Evolutionary conservation across 495 filamentous ascomycete species (phyloP).

Genomic region (Xylaria intraflava): DNA sequence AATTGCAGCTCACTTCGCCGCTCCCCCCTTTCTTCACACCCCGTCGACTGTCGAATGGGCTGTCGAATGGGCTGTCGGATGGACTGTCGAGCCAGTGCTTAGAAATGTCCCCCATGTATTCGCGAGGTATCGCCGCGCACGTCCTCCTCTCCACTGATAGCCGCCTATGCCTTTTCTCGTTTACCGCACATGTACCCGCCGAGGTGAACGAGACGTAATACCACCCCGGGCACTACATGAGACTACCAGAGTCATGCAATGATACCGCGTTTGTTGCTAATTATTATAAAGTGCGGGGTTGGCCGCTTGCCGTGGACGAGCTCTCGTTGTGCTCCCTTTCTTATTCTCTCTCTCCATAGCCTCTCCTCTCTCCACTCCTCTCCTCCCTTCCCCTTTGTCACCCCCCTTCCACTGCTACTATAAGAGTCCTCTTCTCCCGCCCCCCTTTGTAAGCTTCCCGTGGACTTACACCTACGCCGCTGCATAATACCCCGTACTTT

Average conservation of each 20-base stretch:
- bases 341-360: neutral
- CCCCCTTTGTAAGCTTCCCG: neutral
- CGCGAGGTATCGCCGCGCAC: neutral
- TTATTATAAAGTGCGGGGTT: constrained; percentile 13
- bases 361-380: neutral
- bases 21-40: neutral
- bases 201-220: neutral
- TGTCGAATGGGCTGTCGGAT: neutral
- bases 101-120: neutral
- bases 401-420: neutral
- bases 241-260: constrained; percentile 5
- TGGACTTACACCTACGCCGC: neutral
- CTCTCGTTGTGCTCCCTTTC: neutral
- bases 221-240: neutral
- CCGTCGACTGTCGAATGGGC: neutral
- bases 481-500: neutral
- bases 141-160: neutral
- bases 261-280: neutral
- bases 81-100: neutral
- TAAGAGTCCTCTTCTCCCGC: neutral
- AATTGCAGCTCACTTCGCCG: neutral
- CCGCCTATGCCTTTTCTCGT: neutral
- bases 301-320: neutral
- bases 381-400: neutral
- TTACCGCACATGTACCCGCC: neutral